These are phyloP conservation scores for Mrakia frigida DNA, from an alignment of 768 basidiomycete species.

Conservation along the genomic window DNA sequence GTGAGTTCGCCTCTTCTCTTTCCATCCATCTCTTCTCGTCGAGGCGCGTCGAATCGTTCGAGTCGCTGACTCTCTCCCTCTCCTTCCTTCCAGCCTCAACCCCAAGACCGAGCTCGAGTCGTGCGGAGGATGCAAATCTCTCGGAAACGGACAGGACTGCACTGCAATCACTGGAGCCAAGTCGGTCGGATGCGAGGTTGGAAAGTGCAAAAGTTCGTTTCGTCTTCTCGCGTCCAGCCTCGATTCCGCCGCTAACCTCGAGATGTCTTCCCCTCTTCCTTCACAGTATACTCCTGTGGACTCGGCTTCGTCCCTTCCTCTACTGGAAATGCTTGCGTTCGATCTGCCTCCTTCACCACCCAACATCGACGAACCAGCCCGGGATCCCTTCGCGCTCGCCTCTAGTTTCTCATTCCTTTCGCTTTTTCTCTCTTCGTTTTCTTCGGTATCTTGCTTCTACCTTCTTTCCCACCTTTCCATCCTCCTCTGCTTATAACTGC, in stretches of 20 bases:
- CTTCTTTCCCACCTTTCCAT: not conserved
- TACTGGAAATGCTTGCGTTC: not conserved
- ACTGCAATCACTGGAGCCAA: conserved; percentile 20
- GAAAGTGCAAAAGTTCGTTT: conserved; percentile 19
- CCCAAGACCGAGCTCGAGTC: conserved; percentile 23
- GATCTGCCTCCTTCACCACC: not conserved
- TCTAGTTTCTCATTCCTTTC: not conserved
- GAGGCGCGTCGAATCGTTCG: not conserved
- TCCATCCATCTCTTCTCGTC: not conserved
- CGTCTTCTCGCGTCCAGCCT: not conserved
- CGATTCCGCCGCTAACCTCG: not conserved
- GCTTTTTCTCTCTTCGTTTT: not conserved
- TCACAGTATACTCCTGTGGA: not conserved
- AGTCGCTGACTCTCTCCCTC: not conserved
- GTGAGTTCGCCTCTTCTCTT: not conserved
- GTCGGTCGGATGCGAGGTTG: conserved; percentile 23
- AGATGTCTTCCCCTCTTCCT: not conserved
- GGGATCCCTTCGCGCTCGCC: not conserved
- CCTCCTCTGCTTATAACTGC: not conserved
- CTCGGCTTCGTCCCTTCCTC: not conserved
- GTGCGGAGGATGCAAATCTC: conserved; percentile 27
- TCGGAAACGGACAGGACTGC: conserved; percentile 25
- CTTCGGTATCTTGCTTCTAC: not conserved
- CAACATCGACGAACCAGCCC: not conserved
- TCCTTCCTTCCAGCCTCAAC: conserved; percentile 2